Evolutionary conservation across 1,284 basidiomycete genomes (phyloP), one percentile per base, ranked within the genome.

Genomic region (Fomitopsis schrenkii): DNA sequence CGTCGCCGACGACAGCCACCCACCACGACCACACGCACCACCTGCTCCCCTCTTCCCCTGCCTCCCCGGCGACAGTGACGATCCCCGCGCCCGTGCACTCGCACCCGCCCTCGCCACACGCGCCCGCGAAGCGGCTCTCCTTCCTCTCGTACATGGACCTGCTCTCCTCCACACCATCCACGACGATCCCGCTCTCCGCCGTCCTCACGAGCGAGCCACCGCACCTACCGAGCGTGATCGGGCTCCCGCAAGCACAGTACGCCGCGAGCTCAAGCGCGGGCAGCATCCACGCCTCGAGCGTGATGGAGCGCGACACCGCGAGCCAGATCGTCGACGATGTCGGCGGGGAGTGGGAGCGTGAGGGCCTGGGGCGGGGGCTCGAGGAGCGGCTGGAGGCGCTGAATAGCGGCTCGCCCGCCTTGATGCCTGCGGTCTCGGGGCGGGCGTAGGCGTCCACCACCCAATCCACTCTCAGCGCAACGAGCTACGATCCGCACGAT

Each of bases 81-180:
- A 80, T 62, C 63, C 64, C 64, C 63, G 64, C 74, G 14, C 64
- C 68, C 0, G 65, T 66, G 55, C 33, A 64, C 66, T 62, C 73
- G 40, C 84, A 77, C 64, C 85, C 79, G 38, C 87, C 83, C 36
- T 90, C 80, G 30, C 87, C 86, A 3, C 79, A 79, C 10, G 72
- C 68, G 2, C 75, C 78, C 55, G 79, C 79, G 45, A 87, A 93
- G 68, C 85, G 90, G 1, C 82, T 95, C 35, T 93, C 90, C 0
- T 95, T 94, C 79, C 83, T 95, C 74, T 90, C 91, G 2, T 94
- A 94, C 74, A 84, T 87, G 44, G 93, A 95, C 72, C 81, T 95
- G 5, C 83, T 95, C 44, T 79, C 88, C 0, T 90, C 88, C 0
- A 87, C 90, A 0, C 93, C 93, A 0, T 79, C 86, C 0, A 81